Percentiles rank a stretch among this genome's conserved stretches.
phyloP scores from a whole-genome alignment of 169 alveolate species.

The Besnoitia besnoiti region DNA sequence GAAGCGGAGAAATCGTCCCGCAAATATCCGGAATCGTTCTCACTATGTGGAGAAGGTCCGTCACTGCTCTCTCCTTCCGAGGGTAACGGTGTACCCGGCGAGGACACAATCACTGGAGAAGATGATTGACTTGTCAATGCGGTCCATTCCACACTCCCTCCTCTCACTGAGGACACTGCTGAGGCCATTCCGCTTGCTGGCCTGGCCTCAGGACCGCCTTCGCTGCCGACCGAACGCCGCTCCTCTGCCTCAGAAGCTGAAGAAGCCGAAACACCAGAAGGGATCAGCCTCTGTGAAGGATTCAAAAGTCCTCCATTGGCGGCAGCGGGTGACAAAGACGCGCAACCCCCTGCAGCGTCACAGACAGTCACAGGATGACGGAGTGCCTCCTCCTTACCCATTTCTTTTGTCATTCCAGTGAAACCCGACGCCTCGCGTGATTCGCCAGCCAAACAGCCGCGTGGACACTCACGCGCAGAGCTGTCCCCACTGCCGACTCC shows the following conservation, averaged over 20 bases:
- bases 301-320: not conserved
- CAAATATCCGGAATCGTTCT: not conserved
- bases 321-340: not conserved
- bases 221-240: not conserved
- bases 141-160: not conserved
- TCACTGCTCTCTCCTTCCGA: not conserved
- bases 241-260: not conserved
- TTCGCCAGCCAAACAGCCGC: too few species aligned
- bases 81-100: not conserved
- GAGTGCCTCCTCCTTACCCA: not conserved
- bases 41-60: not conserved
- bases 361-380: not conserved
- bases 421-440: not conserved
- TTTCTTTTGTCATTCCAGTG: not conserved
- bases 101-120: slow-evolving; percentile 6
- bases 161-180: not conserved
- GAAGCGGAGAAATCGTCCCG: not conserved
- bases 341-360: not conserved
- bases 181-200: not conserved
- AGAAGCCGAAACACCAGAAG: not conserved
- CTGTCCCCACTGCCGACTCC: too few species aligned
- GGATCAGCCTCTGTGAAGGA: not conserved
- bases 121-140: slow-evolving; percentile 10
- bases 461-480: too few species aligned
- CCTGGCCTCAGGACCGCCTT: not conserved